Evolutionary conservation across 1,284 basidiomycete species (phyloP), one percentile per base, ranked within the genome.

Genomic region (Inonotus obliquus): DNA sequence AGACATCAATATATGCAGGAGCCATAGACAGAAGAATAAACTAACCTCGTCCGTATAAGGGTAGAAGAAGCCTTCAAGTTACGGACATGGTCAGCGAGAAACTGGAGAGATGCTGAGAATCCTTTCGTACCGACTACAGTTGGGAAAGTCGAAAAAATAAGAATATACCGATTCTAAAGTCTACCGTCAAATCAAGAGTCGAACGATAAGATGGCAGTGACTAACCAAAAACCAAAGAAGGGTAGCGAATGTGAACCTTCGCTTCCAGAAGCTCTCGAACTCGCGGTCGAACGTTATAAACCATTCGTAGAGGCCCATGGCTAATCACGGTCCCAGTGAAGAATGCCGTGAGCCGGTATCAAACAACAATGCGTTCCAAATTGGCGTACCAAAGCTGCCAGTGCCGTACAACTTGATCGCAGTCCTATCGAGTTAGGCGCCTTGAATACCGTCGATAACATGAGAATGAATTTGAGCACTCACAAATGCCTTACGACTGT

Each of bases 221-320:
- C 17, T 17, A 35, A 63, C 62, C 45, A 63, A 45, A 23, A 59
- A 32, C 62, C 62, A 63, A 35, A 63, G 27, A 4, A 60, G 1
- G 19, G 62, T 59, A 38, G 52, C 62, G 25, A 55, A 63, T 1
- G 41, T 55, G 38, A 59, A 60, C 39, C 59, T 59, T 7, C 62
- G 57, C 35, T 49, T 17, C 62, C 62, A 59, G 23, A 63, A 47
- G 23, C 14, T 47, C 37, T 59, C 23, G 6, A 63, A 13, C 38
- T 63, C 62, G 32, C 57, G 38, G 23, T 59, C 62, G 19, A 63
- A 48, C 9, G 62, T 63, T 37, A 63, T 60, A 10, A 59, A 41
- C 21, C 55, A 59, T 39, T 63, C 62, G 38, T 63, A 63, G 11
- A 62, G 27, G 32, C 39, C 41, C 19, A 62, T 49, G 7, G 44